A percentile compares a stretch with the other conserved stretches of the same genome.
Conservation (phyloP, 2,329 filamentous ascomycete genomes). For the Fusarium zealandicum region DNA sequence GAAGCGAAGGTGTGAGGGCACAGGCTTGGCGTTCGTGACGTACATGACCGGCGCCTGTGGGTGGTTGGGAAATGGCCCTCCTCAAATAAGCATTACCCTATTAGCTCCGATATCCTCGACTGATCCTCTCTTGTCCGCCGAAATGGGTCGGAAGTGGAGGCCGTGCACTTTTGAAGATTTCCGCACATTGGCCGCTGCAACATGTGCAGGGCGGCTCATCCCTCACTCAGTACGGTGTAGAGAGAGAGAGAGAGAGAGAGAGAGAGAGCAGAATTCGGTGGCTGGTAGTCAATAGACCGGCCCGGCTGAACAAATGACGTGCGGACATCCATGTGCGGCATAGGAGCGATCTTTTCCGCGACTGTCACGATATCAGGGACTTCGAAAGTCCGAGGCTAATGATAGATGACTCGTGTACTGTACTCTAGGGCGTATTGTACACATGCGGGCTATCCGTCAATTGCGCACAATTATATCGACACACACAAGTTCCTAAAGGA, state of each 20-base stretch:
- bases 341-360: constrained; percentile 20
- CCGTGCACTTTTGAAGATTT: constrained; percentile 31
- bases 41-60: constrained; percentile 24
- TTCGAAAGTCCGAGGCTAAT: constrained; percentile 36
- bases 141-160: constrained; percentile 24
- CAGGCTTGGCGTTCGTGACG: constrained; percentile 31
- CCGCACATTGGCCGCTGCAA: too few relatives aligned
- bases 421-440: neutral
- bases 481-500: constrained; percentile 4
- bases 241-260: too few relatives aligned
- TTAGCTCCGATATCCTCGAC: constrained; percentile 28
- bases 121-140: constrained; percentile 20
- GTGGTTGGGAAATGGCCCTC: constrained; percentile 25
- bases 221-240: too few relatives aligned
- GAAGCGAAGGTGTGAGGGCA: constrained; percentile 15
- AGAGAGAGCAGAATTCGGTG: constrained; percentile 28
- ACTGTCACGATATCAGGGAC: constrained; percentile 31
- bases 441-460: constrained; percentile 23
- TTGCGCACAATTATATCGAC: constrained; percentile 2
- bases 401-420: constrained; percentile 37
- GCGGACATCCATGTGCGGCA: constrained; percentile 18
- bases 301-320: constrained; percentile 22
- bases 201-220: neutral
- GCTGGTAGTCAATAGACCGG: constrained; percentile 27
- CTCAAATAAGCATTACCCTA: constrained; percentile 26